Evolutionary conservation across 805 yeast species (phyloP).

Genomic region (Zygosaccharomyces lentus): DNA sequence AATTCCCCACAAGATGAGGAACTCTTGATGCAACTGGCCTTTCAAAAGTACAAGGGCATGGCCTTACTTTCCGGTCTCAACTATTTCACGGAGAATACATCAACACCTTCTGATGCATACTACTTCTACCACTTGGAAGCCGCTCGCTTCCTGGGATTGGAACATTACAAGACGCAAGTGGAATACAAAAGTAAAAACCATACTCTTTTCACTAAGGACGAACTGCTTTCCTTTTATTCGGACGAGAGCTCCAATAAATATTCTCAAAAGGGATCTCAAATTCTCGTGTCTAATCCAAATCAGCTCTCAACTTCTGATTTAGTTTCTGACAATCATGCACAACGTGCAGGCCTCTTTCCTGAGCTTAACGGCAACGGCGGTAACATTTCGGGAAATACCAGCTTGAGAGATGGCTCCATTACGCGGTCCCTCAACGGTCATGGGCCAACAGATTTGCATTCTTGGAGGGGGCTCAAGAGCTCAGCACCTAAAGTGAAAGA

Average conservation of each 20-base stretch:
- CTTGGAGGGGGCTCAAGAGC: constrained; percentile 20
- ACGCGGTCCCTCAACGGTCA: constrained; percentile 4
- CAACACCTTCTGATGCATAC: constrained; percentile 21
- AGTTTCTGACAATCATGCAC: constrained; percentile 17
- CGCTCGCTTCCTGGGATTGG: constrained; percentile 25
- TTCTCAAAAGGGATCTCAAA: constrained; percentile 29
- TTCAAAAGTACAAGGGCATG: constrained; percentile 25
- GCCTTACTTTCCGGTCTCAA: constrained; percentile 33
- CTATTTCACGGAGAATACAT: constrained; percentile 23
- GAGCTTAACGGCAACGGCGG: constrained; percentile 6
- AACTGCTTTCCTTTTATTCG: constrained; percentile 32
- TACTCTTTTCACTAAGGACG: constrained; percentile 25
- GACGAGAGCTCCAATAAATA: constrained; percentile 31
- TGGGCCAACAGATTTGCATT: constrained; percentile 19
- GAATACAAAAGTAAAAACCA: constrained; percentile 18
- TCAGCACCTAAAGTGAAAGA: constrained; percentile 30
- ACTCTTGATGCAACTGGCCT: constrained; percentile 23
- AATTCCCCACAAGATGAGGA: constrained; percentile 13
- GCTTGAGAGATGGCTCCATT: not conserved
- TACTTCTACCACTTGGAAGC: constrained; percentile 32
- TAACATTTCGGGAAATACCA: not conserved
- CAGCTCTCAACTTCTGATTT: constrained; percentile 26
- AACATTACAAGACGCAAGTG: constrained; percentile 28
- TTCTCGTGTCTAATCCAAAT: constrained; percentile 21
- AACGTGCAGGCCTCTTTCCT: constrained; percentile 7